phyloP scores from a whole-genome alignment of 2,329 filamentous ascomycete species.

The Fusarium sp. region DNA sequence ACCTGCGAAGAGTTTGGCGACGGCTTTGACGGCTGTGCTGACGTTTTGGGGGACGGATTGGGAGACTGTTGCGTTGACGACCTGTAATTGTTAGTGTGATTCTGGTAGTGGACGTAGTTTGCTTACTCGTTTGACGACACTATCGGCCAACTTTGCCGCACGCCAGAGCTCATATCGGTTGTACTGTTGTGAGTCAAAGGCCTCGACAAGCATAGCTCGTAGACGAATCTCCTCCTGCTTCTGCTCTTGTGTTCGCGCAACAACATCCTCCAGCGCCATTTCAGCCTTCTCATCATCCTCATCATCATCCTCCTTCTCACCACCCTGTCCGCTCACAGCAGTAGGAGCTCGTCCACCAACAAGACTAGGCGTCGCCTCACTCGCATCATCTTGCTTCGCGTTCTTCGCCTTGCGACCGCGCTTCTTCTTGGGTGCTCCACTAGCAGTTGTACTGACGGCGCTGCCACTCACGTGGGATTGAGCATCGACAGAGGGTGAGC shows the following conservation, averaged over 20 bases:
- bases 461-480: slow-evolving; percentile 72
- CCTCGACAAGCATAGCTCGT: slow-evolving; percentile 70
- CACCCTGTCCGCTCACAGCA: slow-evolving; percentile 58
- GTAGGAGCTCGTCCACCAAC: slow-evolving; percentile 57
- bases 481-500: slow-evolving; percentile 74
- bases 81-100: slow-evolving; percentile 54
- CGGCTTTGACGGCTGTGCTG: slow-evolving; percentile 79
- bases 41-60: slow-evolving; percentile 81
- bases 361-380: slow-evolving; percentile 60
- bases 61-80: slow-evolving; percentile 84
- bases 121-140: slow-evolving; percentile 74
- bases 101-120: not conserved
- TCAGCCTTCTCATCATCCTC: slow-evolving; percentile 69
- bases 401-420: slow-evolving; percentile 71
- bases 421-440: slow-evolving; percentile 66
- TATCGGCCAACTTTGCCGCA: slow-evolving; percentile 74
- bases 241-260: slow-evolving; percentile 74
- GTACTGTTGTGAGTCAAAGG: slow-evolving; percentile 75
- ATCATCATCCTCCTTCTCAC: slow-evolving; percentile 64
- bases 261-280: slow-evolving; percentile 68
- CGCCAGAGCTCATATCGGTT: slow-evolving; percentile 78
- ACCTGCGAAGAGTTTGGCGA: slow-evolving; percentile 81
- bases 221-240: slow-evolving; percentile 71
- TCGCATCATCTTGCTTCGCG: slow-evolving; percentile 57
- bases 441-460: slow-evolving; percentile 60